Percentiles rank a stretch among this genome's conserved stretches.
phyloP scores from a whole-genome alignment of 2,329 filamentous ascomycete genomes.

The Penicillium sp. region DNA sequence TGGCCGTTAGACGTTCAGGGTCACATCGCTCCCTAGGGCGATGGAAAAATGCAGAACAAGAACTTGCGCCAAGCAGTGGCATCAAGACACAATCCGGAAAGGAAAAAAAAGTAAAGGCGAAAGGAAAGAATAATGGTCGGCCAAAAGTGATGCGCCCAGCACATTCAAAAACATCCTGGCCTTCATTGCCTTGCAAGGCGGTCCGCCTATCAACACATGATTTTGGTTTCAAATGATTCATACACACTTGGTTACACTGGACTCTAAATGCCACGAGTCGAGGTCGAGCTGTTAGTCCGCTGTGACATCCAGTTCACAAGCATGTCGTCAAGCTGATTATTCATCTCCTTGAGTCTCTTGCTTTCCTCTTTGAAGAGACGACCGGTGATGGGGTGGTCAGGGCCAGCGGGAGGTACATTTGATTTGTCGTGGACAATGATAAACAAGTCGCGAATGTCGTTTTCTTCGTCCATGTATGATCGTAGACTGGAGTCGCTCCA shows the following conservation, averaged over 20 bases:
- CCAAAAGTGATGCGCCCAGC: constrained; percentile 25
- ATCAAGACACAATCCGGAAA: constrained; percentile 15
- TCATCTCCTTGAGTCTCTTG: constrained; percentile 81
- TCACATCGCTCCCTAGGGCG: constrained; percentile 10
- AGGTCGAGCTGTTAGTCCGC: constrained; percentile 28
- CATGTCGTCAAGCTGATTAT: constrained; percentile 84
- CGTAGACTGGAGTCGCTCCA: constrained; percentile 88
- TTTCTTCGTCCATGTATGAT: constrained; percentile 86
- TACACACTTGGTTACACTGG: constrained; percentile 19
- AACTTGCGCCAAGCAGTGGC: constrained; percentile 8
- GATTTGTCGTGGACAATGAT: constrained; percentile 91
- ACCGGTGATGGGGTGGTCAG: constrained; percentile 81
- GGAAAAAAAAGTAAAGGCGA: constrained; percentile 2
- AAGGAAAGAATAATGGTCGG: constrained; percentile 17
- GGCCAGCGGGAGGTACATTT: constrained; percentile 72
- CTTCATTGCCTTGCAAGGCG: constrained; percentile 4
- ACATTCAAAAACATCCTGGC: constrained; percentile 14
- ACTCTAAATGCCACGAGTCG: constrained; percentile 20
- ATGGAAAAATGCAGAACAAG: constrained; percentile 5
- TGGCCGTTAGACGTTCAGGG: constrained; percentile 14
- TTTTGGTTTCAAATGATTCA: constrained; percentile 13
- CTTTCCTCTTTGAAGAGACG: constrained; percentile 84
- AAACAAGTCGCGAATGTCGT: constrained; percentile 84
- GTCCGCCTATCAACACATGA: constrained; percentile 16
- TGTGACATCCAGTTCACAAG: constrained; percentile 72